Evolutionary conservation across 495 filamentous ascomycete genomes (phyloP).

Genomic region (Xylaria venustula): DNA sequence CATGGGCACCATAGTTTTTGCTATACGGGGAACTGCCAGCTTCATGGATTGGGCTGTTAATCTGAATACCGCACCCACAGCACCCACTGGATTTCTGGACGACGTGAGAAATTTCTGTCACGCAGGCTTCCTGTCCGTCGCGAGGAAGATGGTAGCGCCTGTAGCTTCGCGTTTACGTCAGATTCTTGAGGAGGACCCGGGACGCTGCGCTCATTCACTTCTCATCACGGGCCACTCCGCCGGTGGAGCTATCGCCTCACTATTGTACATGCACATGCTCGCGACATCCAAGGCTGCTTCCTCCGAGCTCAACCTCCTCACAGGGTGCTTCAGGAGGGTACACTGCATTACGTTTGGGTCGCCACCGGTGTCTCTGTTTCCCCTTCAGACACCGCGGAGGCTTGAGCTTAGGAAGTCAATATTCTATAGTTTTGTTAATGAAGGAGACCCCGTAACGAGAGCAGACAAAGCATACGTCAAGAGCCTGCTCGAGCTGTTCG

Average conservation of each 20-base stretch:
- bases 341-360: conserved; percentile 83
- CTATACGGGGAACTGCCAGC: conserved; percentile 73
- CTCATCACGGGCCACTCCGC: conserved; percentile 83
- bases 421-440: conserved; percentile 77
- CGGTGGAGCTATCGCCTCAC: conserved; percentile 73
- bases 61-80: conserved; percentile 60
- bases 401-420: conserved; percentile 56
- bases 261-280: conserved; percentile 79
- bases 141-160: conserved; percentile 68
- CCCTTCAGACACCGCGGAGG: conserved; percentile 57
- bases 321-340: conserved; percentile 67
- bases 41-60: conserved; percentile 87
- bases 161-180: conserved; percentile 66
- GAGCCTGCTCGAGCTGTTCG: conserved; percentile 68
- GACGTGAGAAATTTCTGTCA: conserved; percentile 75
- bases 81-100: conserved; percentile 68
- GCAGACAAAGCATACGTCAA: conserved; percentile 73
- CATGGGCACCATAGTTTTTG: conserved; percentile 74
- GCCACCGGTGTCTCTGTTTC: conserved; percentile 70
- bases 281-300: conserved; percentile 48
- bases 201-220: conserved; percentile 64
- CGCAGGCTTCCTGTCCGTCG: conserved; percentile 72
- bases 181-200: conserved; percentile 67
- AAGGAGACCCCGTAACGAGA: conserved; percentile 76
- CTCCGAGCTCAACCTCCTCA: conserved; percentile 66